Evolutionary conservation across 202 grass and related monocot species (phyloP), one percentile per base, ranked within the genome.

Genomic region (Zizania palustris): DNA sequence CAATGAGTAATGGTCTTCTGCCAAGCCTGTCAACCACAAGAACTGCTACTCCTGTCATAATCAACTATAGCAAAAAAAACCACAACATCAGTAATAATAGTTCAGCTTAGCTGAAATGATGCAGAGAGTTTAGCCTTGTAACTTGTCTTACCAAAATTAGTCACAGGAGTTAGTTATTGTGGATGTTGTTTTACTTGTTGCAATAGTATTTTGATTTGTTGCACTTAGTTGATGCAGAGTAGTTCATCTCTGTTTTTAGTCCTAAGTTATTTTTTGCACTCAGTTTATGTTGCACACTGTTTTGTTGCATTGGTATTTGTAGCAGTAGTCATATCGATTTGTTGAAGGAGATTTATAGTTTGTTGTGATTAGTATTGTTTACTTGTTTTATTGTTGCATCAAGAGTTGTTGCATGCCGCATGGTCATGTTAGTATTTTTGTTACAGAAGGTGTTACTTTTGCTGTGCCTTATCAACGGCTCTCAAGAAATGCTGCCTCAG

Each of bases 41-140:
- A 79, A 98, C 91, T 37, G 95, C 95, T 60, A 85, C 67, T 80
- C 91, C 95, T 37, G 95, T 98, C 91, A 94, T 90, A 84, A 98
- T 90, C 72, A 98, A 71, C 95, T 98, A 46, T 49, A 82, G 33
- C 60, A 81, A 76, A 45, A 53, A 35, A 90, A 87, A 74, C 65
- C 85, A 75, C 56, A 77, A 53, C 18, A 66, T 77, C 41, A 88
- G 40, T 12, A 45, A 57, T 57, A 67, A 57, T 57, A 67, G 1
- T 56, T 51, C 48, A 51, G 48, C 14, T n/a, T 53, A 53, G 51
- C 19, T 55, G 51, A 20, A 54, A n/a, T 55, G n/a, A 55, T 55
- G 49, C 49, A 55, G 51, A 55, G 16, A 3, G 5, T 19, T 18
- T 8, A 54, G n/a, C 8, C 18, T 55, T 19, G n/a, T 5, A 20